Evolutionary conservation across 176 grass and related monocot species (phyloP).

Genomic region (Avena insularis): DNA sequence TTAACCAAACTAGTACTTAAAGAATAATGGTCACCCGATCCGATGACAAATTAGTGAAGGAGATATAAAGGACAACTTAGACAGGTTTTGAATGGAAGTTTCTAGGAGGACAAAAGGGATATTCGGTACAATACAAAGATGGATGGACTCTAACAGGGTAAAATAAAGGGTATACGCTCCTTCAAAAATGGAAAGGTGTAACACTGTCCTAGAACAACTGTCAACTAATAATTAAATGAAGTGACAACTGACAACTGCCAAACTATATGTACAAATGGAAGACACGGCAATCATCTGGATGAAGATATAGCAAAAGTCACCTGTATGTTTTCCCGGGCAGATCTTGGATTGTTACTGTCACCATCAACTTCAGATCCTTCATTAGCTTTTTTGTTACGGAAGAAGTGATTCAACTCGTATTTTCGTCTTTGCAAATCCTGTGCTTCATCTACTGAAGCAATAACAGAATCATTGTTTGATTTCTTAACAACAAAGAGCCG

Average conservation of each 20-base stretch:
- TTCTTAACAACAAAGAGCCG: slow-evolving; percentile 84
- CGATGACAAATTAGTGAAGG: not conserved
- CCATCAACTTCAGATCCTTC: slow-evolving; percentile 54
- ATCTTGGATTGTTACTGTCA: slow-evolving; percentile 67
- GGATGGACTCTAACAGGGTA: not conserved
- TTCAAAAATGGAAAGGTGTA: not conserved
- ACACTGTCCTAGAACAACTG: not conserved
- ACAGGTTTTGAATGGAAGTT: not conserved
- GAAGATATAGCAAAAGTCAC: slow-evolving; percentile 41
- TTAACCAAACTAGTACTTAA: not conserved
- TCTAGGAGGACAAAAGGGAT: not conserved
- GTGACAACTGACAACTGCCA: not conserved
- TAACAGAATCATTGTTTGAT: slow-evolving; percentile 72
- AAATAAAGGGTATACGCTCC: not conserved
- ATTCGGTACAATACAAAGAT: slow-evolving; percentile 20
- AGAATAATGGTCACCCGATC: not conserved
- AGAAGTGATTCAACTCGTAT: slow-evolving; percentile 90
- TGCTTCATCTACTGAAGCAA: slow-evolving; percentile 85
- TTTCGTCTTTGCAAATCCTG: slow-evolving; percentile 70
- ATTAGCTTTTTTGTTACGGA: slow-evolving; percentile 66
- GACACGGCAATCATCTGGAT: not conserved
- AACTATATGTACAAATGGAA: slow-evolving; percentile 41
- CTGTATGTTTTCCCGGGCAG: slow-evolving; percentile 78
- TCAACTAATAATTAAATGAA: not conserved
- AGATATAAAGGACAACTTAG: not conserved